Percentiles rank a stretch among this genome's conserved stretches.
Evolutionary conservation across 495 filamentous ascomycete species (phyloP).

Genomic region (Daldinia loculata): DNA sequence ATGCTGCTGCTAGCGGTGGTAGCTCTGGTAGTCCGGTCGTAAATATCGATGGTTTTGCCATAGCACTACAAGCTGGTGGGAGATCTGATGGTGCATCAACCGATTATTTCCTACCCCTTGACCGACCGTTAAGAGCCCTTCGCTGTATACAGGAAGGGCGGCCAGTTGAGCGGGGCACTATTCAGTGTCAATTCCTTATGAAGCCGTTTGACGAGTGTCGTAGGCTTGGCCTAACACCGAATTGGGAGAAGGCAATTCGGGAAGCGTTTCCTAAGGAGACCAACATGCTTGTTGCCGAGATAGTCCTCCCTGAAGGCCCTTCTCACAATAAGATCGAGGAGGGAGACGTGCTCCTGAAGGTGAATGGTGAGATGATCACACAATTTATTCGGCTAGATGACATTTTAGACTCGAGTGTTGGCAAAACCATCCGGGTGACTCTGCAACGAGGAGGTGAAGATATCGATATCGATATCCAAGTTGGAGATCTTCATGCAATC

Average conservation of each 20-base stretch:
- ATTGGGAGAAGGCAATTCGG: constrained; percentile 86
- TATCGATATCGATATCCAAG: constrained; percentile 82
- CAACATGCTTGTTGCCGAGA: constrained; percentile 96
- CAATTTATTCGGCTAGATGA: constrained; percentile 94
- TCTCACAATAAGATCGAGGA: constrained; percentile 86
- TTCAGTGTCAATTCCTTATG: constrained; percentile 95
- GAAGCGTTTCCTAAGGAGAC: constrained; percentile 89
- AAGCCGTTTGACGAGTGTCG: constrained; percentile 98
- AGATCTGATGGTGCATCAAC: constrained; percentile 94
- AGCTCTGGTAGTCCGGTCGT: constrained; percentile 98
- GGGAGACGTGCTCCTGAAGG: constrained; percentile 93
- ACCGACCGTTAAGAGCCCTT: constrained; percentile 86
- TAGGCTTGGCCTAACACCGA: constrained; percentile 80
- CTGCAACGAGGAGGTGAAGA: constrained; percentile 90
- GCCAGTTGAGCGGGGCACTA: constrained; percentile 87
- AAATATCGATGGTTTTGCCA: constrained; percentile 90
- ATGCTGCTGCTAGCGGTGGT: constrained; percentile 93
- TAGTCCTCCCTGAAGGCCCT: constrained; percentile 89
- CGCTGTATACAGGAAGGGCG: constrained; percentile 80
- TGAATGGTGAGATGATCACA: constrained; percentile 93
- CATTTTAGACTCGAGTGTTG: constrained; percentile 90
- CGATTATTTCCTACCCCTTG: constrained; percentile 96
- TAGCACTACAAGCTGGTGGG: constrained; percentile 94
- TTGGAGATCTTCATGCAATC: constrained; percentile 92
- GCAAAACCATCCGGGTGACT: constrained; percentile 72